These are phyloP conservation scores for Candida silvicultrix DNA, from an alignment of 805 yeast species.

Conservation along the genomic window DNA sequence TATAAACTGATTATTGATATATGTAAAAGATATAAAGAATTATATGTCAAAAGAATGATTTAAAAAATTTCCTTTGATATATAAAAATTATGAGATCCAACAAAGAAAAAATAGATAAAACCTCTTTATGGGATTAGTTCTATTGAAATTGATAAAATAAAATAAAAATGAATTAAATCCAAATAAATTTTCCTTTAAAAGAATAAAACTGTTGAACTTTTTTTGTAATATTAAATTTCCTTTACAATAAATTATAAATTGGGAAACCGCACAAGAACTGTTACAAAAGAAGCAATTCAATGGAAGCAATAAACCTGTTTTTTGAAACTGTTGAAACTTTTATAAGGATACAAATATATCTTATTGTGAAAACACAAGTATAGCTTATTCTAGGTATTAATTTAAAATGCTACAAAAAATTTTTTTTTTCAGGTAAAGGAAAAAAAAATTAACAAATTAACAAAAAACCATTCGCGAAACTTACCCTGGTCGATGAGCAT, in stretches of 20 bases:
- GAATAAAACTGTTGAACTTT: too few species aligned
- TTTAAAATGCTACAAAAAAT: background rate
- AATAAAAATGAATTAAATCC: too few species aligned
- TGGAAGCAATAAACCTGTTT: background rate
- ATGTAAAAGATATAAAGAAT: conserved; percentile 2
- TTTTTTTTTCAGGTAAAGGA: background rate
- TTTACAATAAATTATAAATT: too few species aligned
- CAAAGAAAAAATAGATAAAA: too few species aligned
- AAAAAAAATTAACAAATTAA: conserved; percentile 1
- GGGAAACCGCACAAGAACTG: too few species aligned
- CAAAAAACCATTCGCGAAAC: conserved; percentile 1
- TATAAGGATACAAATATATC: background rate
- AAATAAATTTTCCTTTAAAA: too few species aligned
- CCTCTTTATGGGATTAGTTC: too few species aligned
- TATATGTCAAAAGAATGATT: background rate
- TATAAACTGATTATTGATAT: conserved; percentile 14
- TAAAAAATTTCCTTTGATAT: background rate
- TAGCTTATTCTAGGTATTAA: too few species aligned
- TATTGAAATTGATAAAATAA: background rate
- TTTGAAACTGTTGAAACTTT: background rate
- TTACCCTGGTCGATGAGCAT: conserved; percentile 15
- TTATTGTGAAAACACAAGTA: background rate
- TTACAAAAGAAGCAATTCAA: too few species aligned
- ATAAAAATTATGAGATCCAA: too few species aligned
- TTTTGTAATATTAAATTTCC: too few species aligned